These are phyloP conservation scores for Podospora comata DNA, from an alignment of 495 filamentous ascomycete species.

Conservation along the genomic window DNA sequence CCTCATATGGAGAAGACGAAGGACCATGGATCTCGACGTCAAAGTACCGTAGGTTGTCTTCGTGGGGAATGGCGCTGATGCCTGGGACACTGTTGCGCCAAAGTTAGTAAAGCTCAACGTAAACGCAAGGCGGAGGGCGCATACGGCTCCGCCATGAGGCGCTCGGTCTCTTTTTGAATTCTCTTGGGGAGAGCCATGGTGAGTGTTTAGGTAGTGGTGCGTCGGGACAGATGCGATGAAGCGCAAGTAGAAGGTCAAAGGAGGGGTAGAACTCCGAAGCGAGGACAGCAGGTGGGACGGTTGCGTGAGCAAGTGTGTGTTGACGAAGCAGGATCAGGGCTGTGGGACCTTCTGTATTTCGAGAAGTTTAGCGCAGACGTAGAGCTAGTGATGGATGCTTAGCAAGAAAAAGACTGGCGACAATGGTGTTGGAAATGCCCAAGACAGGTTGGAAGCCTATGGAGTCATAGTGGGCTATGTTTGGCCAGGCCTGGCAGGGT, in stretches of 20 bases:
- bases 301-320: background rate
- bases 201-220: background rate
- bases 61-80: slow-evolving; percentile 95
- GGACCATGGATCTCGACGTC: slow-evolving; percentile 97
- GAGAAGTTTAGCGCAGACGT: background rate
- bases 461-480: background rate
- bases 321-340: background rate
- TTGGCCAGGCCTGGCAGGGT: background rate
- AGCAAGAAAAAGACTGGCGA: background rate
- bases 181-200: slow-evolving; percentile 83
- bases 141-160: slow-evolving; percentile 94
- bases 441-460: slow-evolving; percentile 1
- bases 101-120: slow-evolving; percentile 17
- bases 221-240: background rate
- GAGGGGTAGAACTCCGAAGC: background rate
- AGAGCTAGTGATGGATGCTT: background rate
- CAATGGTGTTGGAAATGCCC: slow-evolving; percentile 1
- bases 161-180: slow-evolving; percentile 98
- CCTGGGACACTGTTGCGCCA: slow-evolving; percentile 70
- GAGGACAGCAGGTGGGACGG: background rate
- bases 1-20: slow-evolving; percentile 88
- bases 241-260: background rate
- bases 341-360: background rate
- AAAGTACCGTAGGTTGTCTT: slow-evolving; percentile 97
- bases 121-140: slow-evolving; percentile 28